Percentiles rank a stretch among this genome's conserved stretches.
These are phyloP conservation scores for Vitis hybrid DNA, from an alignment of 177 flowering plant genomes.

Conservation along the genomic window DNA sequence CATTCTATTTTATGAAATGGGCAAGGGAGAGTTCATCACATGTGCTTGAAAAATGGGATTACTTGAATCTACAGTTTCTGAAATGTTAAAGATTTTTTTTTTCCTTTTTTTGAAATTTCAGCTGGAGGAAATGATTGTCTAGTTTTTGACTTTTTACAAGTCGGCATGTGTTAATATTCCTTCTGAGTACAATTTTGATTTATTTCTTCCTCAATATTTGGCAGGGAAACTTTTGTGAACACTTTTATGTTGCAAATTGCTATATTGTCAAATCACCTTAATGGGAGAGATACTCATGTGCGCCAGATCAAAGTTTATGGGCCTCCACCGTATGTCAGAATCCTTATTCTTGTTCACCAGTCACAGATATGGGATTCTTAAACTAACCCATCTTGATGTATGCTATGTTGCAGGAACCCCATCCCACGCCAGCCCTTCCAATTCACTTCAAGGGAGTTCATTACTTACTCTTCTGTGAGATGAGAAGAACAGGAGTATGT, in stretches of 20 bases:
- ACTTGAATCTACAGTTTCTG: no score
- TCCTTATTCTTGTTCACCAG: not conserved
- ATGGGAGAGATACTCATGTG: slow-evolving; percentile 92
- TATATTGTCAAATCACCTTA: slow-evolving; percentile 74
- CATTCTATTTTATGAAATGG: no score
- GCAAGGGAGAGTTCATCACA: no score
- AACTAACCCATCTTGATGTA: not conserved
- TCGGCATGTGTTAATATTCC: not conserved
- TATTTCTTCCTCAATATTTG: not conserved
- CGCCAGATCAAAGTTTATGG: slow-evolving; percentile 92
- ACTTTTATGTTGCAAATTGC: slow-evolving; percentile 94
- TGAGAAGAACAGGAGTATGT: slow-evolving; percentile 21
- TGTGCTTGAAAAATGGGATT: no score
- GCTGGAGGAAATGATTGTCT: no score
- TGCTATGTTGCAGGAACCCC: slow-evolving; percentile 64
- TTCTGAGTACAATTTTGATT: not conserved
- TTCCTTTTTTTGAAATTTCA: no score
- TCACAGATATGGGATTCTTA: not conserved
- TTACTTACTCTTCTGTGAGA: slow-evolving; percentile 69
- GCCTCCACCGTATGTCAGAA: slow-evolving; percentile 67
- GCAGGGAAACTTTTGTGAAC: slow-evolving; percentile 86
- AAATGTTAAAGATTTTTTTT: no score
- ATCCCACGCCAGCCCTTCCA: slow-evolving; percentile 86
- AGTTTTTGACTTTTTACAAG: no score
- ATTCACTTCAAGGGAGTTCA: slow-evolving; percentile 85